Conservation (phyloP, 768 basidiomycete genomes). For the Xanthoconium stramineum region DNA sequence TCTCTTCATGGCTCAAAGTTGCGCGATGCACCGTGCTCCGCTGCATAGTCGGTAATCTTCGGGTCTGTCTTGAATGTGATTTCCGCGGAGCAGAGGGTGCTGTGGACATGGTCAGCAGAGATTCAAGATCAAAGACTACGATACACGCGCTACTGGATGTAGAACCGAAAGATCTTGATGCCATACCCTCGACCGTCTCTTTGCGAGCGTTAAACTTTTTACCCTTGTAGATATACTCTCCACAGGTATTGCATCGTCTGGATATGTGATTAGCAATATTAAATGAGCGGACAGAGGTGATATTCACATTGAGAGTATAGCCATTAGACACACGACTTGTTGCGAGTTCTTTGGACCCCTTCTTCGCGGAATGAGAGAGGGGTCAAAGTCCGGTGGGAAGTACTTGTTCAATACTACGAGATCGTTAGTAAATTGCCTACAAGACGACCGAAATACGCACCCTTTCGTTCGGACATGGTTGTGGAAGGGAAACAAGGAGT, state of each 20-base stretch:
- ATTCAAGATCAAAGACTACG: not conserved
- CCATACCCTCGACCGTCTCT: constrained; percentile 97
- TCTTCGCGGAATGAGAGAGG: constrained; percentile 89
- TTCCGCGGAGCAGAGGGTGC: constrained; percentile 94
- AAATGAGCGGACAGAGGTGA: not conserved
- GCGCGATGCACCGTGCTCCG: constrained; percentile 94
- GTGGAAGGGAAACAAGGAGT: constrained; percentile 6
- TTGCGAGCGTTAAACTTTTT: constrained; percentile 99
- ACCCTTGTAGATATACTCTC: constrained; percentile 98
- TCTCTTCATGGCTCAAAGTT: constrained; percentile 99
- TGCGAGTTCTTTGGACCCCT: constrained; percentile 92
- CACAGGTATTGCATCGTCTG: constrained; percentile 93
- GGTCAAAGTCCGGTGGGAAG: constrained; percentile 98
- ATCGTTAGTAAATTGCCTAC: constrained; percentile 3
- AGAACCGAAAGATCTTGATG: constrained; percentile 94
- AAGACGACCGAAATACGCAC: constrained; percentile 31
- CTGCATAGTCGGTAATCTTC: constrained; percentile 90
- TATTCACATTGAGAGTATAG: constrained; percentile 93
- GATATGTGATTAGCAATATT: constrained; percentile 8
- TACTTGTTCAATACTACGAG: constrained; percentile 84
- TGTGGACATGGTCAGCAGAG: constrained; percentile 32
- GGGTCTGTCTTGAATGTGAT: constrained; percentile 99
- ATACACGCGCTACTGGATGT: constrained; percentile 75
- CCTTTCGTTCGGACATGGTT: constrained; percentile 83
- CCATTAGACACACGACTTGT: constrained; percentile 98